Conservation (phyloP, 2,329 filamentous ascomycete species). For the Verticillium klebahnii region DNA sequence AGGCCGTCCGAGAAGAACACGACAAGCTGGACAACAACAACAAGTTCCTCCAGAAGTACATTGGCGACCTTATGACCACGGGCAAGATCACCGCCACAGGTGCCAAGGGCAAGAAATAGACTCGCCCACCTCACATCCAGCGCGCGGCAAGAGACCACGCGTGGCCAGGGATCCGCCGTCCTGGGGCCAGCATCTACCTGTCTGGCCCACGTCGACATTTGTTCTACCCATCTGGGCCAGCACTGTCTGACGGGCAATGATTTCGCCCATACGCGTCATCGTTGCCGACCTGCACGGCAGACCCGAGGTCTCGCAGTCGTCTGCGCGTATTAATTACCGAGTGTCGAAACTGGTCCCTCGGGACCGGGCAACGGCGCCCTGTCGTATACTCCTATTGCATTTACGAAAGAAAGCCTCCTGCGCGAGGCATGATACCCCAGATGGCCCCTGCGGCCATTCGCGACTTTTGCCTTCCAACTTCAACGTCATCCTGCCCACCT, state of each 20-base stretch:
- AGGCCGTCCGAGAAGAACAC: slow-evolving; percentile 89
- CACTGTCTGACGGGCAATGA: not conserved
- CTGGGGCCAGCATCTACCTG: not conserved
- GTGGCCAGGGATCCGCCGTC: not conserved
- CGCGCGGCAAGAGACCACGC: not conserved
- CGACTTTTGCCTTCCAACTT: not conserved
- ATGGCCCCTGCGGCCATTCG: not conserved
- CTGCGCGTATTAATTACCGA: not conserved
- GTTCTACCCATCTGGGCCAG: not conserved
- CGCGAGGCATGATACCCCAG: slow-evolving; percentile 4
- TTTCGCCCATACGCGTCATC: not conserved
- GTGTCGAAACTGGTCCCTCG: not conserved
- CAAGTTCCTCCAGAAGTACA: slow-evolving; percentile 96
- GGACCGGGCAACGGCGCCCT: not conserved
- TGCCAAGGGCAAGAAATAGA: slow-evolving; percentile 49
- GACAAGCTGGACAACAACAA: slow-evolving; percentile 97
- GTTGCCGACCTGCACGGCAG: not conserved
- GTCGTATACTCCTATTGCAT: not conserved
- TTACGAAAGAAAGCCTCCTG: slow-evolving; percentile 1
- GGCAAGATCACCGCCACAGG: slow-evolving; percentile 63
- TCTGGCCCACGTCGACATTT: not conserved
- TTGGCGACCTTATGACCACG: slow-evolving; percentile 91
- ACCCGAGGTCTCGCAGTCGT: not conserved
- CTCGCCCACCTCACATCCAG: not conserved
- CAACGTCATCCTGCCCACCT: not conserved